Conservation (phyloP, 2,329 filamentous ascomycete genomes). For the Monosporascus sp. region DNA sequence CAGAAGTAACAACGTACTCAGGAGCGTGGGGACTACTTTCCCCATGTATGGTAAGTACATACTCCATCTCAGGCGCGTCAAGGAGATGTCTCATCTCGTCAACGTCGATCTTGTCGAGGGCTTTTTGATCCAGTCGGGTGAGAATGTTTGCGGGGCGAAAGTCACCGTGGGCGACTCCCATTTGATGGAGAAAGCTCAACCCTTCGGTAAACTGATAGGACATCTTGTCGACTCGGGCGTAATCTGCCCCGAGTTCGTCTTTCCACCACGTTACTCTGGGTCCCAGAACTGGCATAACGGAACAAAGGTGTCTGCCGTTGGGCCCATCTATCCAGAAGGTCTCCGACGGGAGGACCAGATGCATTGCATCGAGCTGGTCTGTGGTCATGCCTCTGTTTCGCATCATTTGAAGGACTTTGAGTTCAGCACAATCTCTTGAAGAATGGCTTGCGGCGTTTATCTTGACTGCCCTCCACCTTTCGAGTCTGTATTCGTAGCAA, state of each 20-base stretch:
- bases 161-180: neutral
- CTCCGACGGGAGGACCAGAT: neutral
- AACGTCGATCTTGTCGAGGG: neutral
- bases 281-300: neutral
- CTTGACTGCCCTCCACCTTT: conserved; percentile 1
- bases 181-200: neutral
- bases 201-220: neutral
- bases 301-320: neutral
- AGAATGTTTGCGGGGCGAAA: neutral
- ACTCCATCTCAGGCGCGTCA: neutral
- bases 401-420: neutral
- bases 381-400: neutral
- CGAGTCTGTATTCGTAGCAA: neutral
- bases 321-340: conserved; percentile 1
- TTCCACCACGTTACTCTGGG: neutral
- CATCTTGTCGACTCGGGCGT: neutral
- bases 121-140: neutral
- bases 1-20: neutral
- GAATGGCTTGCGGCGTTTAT: neutral
- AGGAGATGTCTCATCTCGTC: neutral
- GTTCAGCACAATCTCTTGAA: neutral
- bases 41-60: neutral
- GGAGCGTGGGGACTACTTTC: neutral
- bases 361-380: neutral
- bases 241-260: neutral